Evolutionary conservation across 306 rosid genomes (phyloP).

Genomic region (Quercus alba): DNA sequence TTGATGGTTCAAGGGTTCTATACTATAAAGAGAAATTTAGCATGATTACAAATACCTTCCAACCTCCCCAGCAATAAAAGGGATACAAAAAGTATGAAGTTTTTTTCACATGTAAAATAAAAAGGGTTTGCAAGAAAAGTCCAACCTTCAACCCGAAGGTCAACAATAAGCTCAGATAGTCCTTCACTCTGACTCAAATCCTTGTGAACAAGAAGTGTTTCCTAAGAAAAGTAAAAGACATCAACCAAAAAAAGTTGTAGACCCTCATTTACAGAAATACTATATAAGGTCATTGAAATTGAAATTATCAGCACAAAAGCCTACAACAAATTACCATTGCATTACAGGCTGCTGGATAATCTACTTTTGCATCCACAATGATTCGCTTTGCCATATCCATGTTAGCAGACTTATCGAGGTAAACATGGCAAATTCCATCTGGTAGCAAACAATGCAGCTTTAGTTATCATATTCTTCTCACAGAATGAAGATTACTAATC

Average conservation of each 20-base stretch:
- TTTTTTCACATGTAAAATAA: background rate
- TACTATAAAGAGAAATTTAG: background rate
- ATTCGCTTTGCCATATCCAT: slow-evolving; percentile 75
- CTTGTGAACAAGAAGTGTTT: slow-evolving; percentile 93
- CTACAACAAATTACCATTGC: slow-evolving; percentile 70
- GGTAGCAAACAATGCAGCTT: slow-evolving; percentile 28
- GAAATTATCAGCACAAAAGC: background rate
- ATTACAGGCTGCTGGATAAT: slow-evolving; percentile 98
- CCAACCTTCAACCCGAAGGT: slow-evolving; percentile 71
- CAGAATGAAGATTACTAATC: slow-evolving; percentile 5
- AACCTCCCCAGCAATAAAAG: background rate
- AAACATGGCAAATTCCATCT: slow-evolving; percentile 99
- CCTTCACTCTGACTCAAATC: slow-evolving; percentile 47
- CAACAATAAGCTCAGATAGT: slow-evolving; percentile 59
- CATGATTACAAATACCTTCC: background rate
- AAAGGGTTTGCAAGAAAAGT: slow-evolving; percentile 5
- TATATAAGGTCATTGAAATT: background rate
- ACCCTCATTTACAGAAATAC: background rate
- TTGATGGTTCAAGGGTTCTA: background rate
- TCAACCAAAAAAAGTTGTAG: background rate
- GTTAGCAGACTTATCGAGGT: slow-evolving; percentile 89
- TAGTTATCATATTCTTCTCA: slow-evolving; percentile 15
- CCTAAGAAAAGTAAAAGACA: slow-evolving; percentile 50
- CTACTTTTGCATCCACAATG: slow-evolving; percentile 84
- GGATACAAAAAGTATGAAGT: background rate